phyloP scores from a whole-genome alignment of 2,329 filamentous ascomycete genomes.

The Helotiales sp. region DNA sequence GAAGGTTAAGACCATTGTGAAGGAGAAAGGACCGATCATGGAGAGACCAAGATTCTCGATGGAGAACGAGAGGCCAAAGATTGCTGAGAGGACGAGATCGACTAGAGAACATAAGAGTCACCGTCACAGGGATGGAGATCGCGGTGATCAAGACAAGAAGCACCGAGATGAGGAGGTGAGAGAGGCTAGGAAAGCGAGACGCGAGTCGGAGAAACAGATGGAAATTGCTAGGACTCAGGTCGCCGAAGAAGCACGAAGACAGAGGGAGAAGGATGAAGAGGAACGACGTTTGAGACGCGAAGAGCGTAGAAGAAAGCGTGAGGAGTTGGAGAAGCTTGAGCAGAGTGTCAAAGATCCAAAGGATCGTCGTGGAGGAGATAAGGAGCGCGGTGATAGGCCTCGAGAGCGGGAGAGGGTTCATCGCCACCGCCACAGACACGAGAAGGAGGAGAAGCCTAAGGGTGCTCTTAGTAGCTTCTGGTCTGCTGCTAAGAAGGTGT shows the following conservation, averaged over 20 bases:
- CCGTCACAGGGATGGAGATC: conserved; percentile 16
- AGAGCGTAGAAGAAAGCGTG: conserved; percentile 24
- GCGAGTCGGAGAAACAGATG: conserved; percentile 27
- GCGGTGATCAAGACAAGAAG: conserved; percentile 14
- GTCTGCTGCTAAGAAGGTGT: conserved; percentile 24
- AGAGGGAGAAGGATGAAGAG: conserved; percentile 28
- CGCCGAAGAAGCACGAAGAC: conserved; percentile 20
- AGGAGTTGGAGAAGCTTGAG: conserved; percentile 22
- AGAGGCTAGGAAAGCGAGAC: conserved; percentile 24
- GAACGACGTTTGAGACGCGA: conserved; percentile 24
- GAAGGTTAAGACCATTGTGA: conserved; percentile 15
- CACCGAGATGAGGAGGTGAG: conserved; percentile 26
- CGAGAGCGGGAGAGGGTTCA: conserved; percentile 10
- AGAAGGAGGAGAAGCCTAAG: conserved; percentile 20
- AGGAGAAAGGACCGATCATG: conserved; percentile 18
- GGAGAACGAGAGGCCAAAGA: conserved; percentile 22
- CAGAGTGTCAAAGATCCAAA: conserved; percentile 9
- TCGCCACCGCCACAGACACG: conserved; percentile 14
- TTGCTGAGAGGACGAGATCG: conserved; percentile 7
- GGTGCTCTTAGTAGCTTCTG: conserved; percentile 19
- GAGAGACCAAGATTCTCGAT: conserved; percentile 24
- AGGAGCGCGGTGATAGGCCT: background rate
- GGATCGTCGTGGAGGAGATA: background rate
- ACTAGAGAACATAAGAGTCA: conserved; percentile 10
- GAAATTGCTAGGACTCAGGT: conserved; percentile 25